A percentile compares a stretch with the other conserved stretches of the same genome.
Evolutionary conservation across 2,329 filamentous ascomycete species (phyloP).

Genomic region (Colletotrichum liaoningense): DNA sequence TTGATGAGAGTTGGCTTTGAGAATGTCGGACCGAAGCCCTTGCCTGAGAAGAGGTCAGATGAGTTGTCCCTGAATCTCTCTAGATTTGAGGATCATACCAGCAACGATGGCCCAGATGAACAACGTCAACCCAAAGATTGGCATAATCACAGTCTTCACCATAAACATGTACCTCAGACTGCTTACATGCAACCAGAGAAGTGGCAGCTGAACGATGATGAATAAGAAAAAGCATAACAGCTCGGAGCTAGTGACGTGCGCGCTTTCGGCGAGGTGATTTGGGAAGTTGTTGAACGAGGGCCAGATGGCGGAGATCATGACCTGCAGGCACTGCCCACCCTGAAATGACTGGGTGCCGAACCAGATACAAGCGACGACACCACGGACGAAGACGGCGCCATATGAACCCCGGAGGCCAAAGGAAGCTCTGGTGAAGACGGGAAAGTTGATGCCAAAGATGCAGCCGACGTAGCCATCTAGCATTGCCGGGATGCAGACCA

Average conservation of each 20-base stretch:
- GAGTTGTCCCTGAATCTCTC: too few relatives aligned
- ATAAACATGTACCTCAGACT: conserved; percentile 39
- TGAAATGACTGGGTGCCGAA: conserved; percentile 47
- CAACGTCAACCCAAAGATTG: conserved; percentile 38
- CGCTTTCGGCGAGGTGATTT: conserved; percentile 51
- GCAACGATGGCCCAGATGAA: conserved; percentile 39
- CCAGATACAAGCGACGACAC: conserved; percentile 51
- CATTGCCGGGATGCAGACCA: conserved; percentile 36
- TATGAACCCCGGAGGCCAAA: conserved; percentile 44
- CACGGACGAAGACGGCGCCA: conserved; percentile 47
- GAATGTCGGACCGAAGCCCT: conserved; percentile 38
- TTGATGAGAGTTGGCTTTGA: conserved; percentile 34
- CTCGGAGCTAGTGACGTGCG: conserved; percentile 44
- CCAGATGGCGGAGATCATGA: conserved; percentile 52
- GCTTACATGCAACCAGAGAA: conserved; percentile 38
- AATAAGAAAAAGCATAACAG: conserved; percentile 41
- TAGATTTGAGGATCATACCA: not conserved
- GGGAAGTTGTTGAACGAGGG: conserved; percentile 52
- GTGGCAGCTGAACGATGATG: conserved; percentile 42
- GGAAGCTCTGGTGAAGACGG: conserved; percentile 43
- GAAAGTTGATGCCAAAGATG: conserved; percentile 43
- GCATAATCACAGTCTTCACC: conserved; percentile 38
- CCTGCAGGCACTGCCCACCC: conserved; percentile 44
- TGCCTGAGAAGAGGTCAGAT: conserved; percentile 7
- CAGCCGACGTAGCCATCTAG: conserved; percentile 41